Evolutionary conservation across 2,329 filamentous ascomycete species (phyloP).

Genomic region (Penicillium sp.): DNA sequence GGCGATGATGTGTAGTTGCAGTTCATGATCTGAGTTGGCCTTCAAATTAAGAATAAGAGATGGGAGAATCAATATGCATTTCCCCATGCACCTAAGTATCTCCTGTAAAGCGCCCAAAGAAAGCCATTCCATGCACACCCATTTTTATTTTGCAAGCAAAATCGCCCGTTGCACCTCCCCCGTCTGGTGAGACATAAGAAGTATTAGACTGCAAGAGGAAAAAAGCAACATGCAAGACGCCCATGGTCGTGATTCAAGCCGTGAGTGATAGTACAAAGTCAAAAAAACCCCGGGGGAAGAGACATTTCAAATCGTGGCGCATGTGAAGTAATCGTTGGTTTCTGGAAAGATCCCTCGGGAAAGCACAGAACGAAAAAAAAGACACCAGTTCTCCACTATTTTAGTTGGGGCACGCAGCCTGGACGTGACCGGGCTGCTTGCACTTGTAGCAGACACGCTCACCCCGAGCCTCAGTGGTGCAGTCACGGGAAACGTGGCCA

Average conservation of each 20-base stretch:
- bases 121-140: slow-evolving; percentile 19
- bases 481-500: slow-evolving; percentile 93
- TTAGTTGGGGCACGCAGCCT: slow-evolving; percentile 75
- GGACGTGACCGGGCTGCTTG: slow-evolving; percentile 83
- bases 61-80: slow-evolving; percentile 15
- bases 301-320: slow-evolving; percentile 30
- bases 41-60: not conserved
- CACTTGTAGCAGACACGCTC: slow-evolving; percentile 99
- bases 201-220: slow-evolving; percentile 11
- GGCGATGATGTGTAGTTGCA: slow-evolving; percentile 93
- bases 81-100: slow-evolving; percentile 22
- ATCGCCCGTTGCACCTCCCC: slow-evolving; percentile 22
- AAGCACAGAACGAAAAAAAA: slow-evolving; percentile 6
- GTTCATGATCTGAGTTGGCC: slow-evolving; percentile 57
- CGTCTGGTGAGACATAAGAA: slow-evolving; percentile 13
- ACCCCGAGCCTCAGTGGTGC: slow-evolving; percentile 82
- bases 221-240: slow-evolving; percentile 20
- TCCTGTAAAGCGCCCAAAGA: slow-evolving; percentile 18
- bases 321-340: slow-evolving; percentile 17
- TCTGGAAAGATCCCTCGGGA: slow-evolving; percentile 7
- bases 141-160: slow-evolving; percentile 24
- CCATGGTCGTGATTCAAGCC: slow-evolving; percentile 20
- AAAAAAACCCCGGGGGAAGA: slow-evolving; percentile 22
- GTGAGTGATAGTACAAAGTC: slow-evolving; percentile 23
- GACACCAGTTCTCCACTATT: slow-evolving; percentile 17